Conservation (phyloP, 1,284 basidiomycete genomes). For the Ceratobasidium sp. region DNA sequence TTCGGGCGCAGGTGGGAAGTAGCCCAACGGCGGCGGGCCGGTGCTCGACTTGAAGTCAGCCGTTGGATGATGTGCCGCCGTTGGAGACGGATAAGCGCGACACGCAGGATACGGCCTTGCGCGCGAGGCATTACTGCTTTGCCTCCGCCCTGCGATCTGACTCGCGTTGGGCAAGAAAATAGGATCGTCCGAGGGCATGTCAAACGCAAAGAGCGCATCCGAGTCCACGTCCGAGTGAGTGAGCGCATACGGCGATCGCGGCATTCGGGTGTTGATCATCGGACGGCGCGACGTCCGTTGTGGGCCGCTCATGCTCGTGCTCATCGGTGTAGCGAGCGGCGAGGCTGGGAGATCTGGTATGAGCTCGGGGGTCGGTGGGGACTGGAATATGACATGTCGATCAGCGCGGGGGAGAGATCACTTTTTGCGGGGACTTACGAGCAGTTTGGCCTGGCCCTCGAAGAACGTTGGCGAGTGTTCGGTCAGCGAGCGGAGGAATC, state of each 20-base stretch:
- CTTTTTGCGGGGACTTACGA: slow-evolving; percentile 1
- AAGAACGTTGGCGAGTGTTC: slow-evolving; percentile 44
- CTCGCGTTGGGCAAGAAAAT: slow-evolving; percentile 11
- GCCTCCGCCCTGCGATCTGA: too few species aligned
- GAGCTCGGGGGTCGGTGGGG: slow-evolving; percentile 26
- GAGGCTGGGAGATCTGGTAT: slow-evolving; percentile 9
- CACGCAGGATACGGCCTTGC: slow-evolving; percentile 33
- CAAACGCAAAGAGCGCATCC: slow-evolving; percentile 41
- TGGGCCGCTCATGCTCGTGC: slow-evolving; percentile 15
- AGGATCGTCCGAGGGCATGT: slow-evolving; percentile 39
- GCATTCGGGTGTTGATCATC: background rate
- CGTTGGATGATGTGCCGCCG: background rate
- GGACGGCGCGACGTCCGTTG: slow-evolving; percentile 11
- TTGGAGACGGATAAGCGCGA: slow-evolving; percentile 27
- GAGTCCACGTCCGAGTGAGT: slow-evolving; percentile 11
- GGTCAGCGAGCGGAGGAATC: slow-evolving; percentile 37
- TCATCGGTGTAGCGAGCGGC: slow-evolving; percentile 35
- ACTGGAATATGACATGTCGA: slow-evolving; percentile 2
- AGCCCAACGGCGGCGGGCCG: slow-evolving; percentile 16
- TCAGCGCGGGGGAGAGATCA: background rate
- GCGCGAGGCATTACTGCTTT: background rate
- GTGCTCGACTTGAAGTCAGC: too few species aligned
- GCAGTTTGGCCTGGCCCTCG: slow-evolving; percentile 30
- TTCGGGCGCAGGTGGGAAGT: slow-evolving; percentile 23
- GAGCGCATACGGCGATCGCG: slow-evolving; percentile 17